phyloP scores from a whole-genome alignment of 176 grass and related monocot genomes.

The Guadua angustifolia region DNA sequence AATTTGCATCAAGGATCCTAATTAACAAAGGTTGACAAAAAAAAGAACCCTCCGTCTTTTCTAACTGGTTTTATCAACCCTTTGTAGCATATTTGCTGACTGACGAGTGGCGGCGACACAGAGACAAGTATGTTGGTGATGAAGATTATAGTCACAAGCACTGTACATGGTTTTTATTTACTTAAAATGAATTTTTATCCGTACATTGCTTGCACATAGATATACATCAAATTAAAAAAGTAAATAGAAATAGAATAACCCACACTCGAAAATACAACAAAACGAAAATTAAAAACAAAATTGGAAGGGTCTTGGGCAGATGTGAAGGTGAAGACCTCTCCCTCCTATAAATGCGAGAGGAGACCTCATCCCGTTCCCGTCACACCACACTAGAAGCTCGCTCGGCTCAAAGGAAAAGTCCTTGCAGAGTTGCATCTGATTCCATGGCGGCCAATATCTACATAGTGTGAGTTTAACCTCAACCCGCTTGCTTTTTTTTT shows the following conservation, averaged over 20 bases:
- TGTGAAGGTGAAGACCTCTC: not conserved
- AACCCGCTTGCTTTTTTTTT: not conserved
- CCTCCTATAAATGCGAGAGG: not conserved
- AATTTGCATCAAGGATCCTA: no score
- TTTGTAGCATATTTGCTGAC: no score
- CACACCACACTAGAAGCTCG: not conserved
- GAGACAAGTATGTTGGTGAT: no score
- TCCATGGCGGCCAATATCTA: slow-evolving; percentile 43
- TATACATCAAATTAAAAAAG: not conserved
- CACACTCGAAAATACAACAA: not conserved
- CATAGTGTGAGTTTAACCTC: slow-evolving; percentile 35
- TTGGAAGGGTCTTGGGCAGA: not conserved
- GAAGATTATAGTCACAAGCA: no score
- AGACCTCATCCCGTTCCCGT: not conserved
- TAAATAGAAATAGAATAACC: not conserved
- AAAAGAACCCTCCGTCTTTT: no score
- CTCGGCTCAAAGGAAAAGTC: not conserved
- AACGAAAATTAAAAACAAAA: not conserved
- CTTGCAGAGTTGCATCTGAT: not conserved
- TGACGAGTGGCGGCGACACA: no score
- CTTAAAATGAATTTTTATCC: no score
- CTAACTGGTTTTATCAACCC: no score
- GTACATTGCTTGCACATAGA: no score
- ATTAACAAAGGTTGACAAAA: no score
- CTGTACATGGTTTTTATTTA: no score